Evolutionary conservation across 352 stramenopile species (phyloP).

Genomic region (Phytopythium kandeliae): DNA sequence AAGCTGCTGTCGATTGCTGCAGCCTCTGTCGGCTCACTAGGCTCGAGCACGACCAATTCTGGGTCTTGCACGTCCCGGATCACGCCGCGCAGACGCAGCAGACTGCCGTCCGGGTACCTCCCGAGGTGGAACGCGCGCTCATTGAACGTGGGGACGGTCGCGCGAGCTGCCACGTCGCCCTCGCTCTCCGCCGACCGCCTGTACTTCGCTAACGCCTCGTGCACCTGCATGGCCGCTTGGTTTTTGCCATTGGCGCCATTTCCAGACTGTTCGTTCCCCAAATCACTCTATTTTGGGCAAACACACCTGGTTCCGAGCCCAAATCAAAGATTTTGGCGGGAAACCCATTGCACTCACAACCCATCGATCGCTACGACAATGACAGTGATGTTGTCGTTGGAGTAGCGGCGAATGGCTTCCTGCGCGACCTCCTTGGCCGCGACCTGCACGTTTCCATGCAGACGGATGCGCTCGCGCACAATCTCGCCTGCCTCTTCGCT

Average conservation of each 20-base stretch:
- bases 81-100: constrained; percentile 64
- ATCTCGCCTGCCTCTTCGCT: constrained; percentile 57
- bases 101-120: constrained; percentile 41
- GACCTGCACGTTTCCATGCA: constrained; percentile 50
- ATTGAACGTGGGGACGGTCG: constrained; percentile 32
- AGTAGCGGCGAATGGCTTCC: constrained; percentile 64
- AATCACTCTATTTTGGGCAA: background rate
- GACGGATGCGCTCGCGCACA: constrained; percentile 37
- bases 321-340: constrained; percentile 1
- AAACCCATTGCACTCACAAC: background rate
- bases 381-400: constrained; percentile 82
- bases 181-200: constrained; percentile 3
- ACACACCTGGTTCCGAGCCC: background rate
- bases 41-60: constrained; percentile 47
- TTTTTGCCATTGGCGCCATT: background rate
- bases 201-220: constrained; percentile 13
- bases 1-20: constrained; percentile 1
- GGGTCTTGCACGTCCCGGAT: constrained; percentile 71
- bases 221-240: constrained; percentile 12
- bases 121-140: constrained; percentile 36
- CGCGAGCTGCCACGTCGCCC: background rate
- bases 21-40: constrained; percentile 5
- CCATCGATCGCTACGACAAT: constrained; percentile 21
- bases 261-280: background rate
- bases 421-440: constrained; percentile 68